Base-by-base conservation (phyloP, 306 rosid species). In the Fagus sylvatica region DNA sequence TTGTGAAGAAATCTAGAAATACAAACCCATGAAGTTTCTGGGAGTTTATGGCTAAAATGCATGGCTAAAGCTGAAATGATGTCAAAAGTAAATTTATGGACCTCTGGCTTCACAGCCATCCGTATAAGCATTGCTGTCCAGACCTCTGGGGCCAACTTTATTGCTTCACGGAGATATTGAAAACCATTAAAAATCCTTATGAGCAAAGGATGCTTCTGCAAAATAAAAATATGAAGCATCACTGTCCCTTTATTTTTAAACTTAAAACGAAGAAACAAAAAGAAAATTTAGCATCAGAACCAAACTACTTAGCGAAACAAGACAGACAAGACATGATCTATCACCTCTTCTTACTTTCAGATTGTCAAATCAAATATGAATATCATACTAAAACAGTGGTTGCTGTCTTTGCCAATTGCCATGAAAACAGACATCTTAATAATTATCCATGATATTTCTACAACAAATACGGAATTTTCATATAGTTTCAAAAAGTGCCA, bases 41-140 rank as follows among this genome's bases (percentile, higher is more conserved):
- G 90, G 56, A 86, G 64, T 85, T 80, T 87, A 41, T 83, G 83
- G 71, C 86, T 88, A 62, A 87, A 80, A 84, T 87, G 93, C 65
- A 69, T 83, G 68, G 60, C 43, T 32, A 93, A 67, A 55, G 92
- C 91, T 46, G 91, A 91, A 84, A 91, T 43, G 59, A 88, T 60
- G 80, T 93, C 98, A 17, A 85, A 19, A 53, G 87, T 79, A 88
- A 95, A 95, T 60, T 55, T 85, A 85, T 87, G 97, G 81, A 86
- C 93, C 84, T 93, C 97, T 9, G 94, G 94, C 82, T 82, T 93
- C 67, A 79, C 73, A 11, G 89, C 81, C 93, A 93, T 79, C 57
- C 98, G 96, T 64, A 88, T 48, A 53, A 95, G 82, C 99, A 95
- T 93, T 28, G 90, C 74, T 22, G 89, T 82, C 99, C 99, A 95